Evolutionary conservation across 495 filamentous ascomycete genomes (phyloP), one percentile per base, ranked within the genome.

Genomic region (Platismatia glauca): DNA sequence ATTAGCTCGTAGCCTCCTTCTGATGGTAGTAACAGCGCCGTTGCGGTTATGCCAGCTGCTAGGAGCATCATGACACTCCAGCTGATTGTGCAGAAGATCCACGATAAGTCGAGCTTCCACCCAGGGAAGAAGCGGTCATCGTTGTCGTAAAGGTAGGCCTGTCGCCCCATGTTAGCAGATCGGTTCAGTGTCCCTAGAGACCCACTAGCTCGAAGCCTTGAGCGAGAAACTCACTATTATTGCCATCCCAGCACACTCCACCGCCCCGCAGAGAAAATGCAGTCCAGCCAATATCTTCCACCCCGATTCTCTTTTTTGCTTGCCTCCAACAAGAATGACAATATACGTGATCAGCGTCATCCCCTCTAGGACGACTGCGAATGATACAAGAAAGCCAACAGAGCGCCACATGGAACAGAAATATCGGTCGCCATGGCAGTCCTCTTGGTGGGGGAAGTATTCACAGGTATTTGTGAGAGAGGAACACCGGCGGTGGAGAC

Each of bases 361-460:
- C 22, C 89, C 80, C 75, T 96, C 84, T 35, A 91, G 66, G 43
- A 95, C 83, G 39, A 89, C 79, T 31, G 88, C 82, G 66, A 96
- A 88, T 59, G 82, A 87, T 83, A 95, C 90, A 59, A 95, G 75
- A 72, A 95, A 96, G 13, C 88, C 91, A 60, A 90, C 84, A 48
- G 85, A 86, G 38, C 89, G 82, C 93, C 93, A 97, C 82, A 95
- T 88, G 64, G 84, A 87, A 75, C 93, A 96, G 79, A 97, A 96
- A 73, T 85, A 83, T 35, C 84, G 81, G 69, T 89, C 82, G 67
- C 82, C 85, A 65, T 84, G 80, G 75, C 87, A 90, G 74, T 89
- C 88, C 55, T 83, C 78, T 63, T 79, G 75, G 62, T 77, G 74
- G 11, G 86, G 85, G 69, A 87, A 88, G 59, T 74, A 73, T 48